Evolutionary conservation across 2,329 filamentous ascomycete species (phyloP), one percentile per base, ranked within the genome.

Genomic region (Exutisphaerella laricina): DNA sequence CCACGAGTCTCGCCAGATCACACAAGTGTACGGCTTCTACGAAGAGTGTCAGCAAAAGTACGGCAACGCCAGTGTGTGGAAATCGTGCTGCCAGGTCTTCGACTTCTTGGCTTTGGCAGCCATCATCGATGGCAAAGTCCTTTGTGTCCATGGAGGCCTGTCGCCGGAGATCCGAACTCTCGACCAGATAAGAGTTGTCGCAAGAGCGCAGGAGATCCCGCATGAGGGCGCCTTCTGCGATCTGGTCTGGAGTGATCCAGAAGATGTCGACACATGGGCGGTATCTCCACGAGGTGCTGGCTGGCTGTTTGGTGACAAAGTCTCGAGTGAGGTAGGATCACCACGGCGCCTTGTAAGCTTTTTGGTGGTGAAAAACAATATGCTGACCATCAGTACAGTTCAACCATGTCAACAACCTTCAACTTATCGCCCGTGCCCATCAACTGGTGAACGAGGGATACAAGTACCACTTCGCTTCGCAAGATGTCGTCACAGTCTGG

Each of bases 401-500:
- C 67, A 85, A 85, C 60, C 82, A 86, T 58, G 82, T 86, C 57
- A 87, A 87, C 58, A 80, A 80, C 40, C 66, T 87, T 25, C 77
- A 79, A 46, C 72, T 86, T 47, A 85, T 87, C 58, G 82, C 82
- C 17, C 75, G 82, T 57, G 82, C 82, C 9, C 82, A 87, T 67
- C 82, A 87, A 60, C 71, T 87, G 16, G 83, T 86, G 51, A 85
- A 86, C 56, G 82, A 87, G 66, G 82, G 82, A 45, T 87, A 84
- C 70, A 86, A 86, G 79, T 97, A 94, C 65, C 90, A 97, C 64
- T 97, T 97, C 68, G 77, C 84, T 41, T 86, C 95, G 64, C 90
- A 92, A 69, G 94, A 94, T 9, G 89, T 96, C 30, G 89, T 95
- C 13, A 85, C 81, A 1, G 81, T 85, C 17, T 85, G 81, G 90